Evolutionary conservation across 1,139 yeast genomes (phyloP).

Genomic region (Zygosaccharomyces sapae): DNA sequence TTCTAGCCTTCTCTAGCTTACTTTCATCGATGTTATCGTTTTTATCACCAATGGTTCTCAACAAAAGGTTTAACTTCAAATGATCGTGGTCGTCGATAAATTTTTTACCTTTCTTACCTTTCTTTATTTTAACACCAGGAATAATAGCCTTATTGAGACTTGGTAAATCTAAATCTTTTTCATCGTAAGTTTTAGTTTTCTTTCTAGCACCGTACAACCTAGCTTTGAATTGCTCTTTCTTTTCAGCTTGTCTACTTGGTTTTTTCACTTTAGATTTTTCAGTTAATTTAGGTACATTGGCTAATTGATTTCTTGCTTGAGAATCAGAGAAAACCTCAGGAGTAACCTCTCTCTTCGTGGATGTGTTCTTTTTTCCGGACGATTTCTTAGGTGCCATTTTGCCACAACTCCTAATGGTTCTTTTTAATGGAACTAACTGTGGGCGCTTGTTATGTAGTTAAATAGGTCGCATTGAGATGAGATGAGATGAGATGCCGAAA

Average conservation of each 20-base stretch:
- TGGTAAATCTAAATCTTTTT: constrained; percentile 75
- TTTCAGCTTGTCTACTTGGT: constrained; percentile 50
- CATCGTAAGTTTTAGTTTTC: constrained; percentile 56
- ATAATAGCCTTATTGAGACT: constrained; percentile 72
- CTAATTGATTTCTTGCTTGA: constrained; percentile 60
- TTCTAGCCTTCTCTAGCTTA: constrained; percentile 81
- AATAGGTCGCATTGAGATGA: constrained; percentile 6
- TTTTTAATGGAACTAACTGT: background rate
- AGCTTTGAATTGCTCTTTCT: constrained; percentile 60
- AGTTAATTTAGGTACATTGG: constrained; percentile 57
- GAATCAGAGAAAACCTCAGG: constrained; percentile 65
- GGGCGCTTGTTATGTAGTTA: constrained; percentile 1
- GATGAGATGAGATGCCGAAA: constrained; percentile 9
- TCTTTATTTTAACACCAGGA: constrained; percentile 75
- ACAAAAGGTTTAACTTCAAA: constrained; percentile 59
- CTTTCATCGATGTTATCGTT: constrained; percentile 82
- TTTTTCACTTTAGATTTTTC: constrained; percentile 55
- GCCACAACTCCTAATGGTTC: constrained; percentile 8
- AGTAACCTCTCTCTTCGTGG: constrained; percentile 49
- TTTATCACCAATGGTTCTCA: constrained; percentile 76
- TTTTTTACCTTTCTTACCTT: constrained; percentile 91
- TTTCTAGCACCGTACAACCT: constrained; percentile 68
- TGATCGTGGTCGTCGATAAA: constrained; percentile 73
- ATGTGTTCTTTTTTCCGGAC: constrained; percentile 40
- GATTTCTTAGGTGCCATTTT: constrained; percentile 16